Percentiles rank a stretch among this genome's conserved stretches.
Conservation (phyloP, 495 filamentous ascomycete genomes). For the Daldinia vernicosa region DNA sequence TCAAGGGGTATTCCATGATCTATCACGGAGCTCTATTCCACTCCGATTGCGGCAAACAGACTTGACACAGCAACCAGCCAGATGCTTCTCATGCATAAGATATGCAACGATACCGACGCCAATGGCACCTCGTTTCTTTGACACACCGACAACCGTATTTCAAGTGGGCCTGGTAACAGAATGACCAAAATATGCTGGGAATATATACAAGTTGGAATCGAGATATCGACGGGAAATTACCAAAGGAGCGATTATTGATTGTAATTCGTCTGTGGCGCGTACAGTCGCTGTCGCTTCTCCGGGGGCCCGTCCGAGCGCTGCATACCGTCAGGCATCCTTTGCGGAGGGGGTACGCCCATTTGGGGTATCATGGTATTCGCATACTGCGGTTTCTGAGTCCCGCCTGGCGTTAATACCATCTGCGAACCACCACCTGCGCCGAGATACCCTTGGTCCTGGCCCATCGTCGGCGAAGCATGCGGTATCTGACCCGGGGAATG, state of each 20-base stretch:
- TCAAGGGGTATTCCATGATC: conserved; percentile 41
- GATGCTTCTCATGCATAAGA: conserved; percentile 19
- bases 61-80: conserved; percentile 12
- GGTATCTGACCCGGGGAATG: conserved; percentile 76
- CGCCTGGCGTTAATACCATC: conserved; percentile 57
- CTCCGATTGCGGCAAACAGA: conserved; percentile 27
- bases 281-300: conserved; percentile 51
- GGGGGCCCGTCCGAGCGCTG: conserved; percentile 45
- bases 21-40: conserved; percentile 33
- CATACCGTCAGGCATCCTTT: conserved; percentile 47
- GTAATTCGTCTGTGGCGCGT: conserved; percentile 50
- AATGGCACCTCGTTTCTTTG: conserved; percentile 9
- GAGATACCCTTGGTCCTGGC: conserved; percentile 51
- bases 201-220: conserved; percentile 44
- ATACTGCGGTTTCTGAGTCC: conserved; percentile 52
- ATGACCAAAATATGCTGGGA: conserved; percentile 29
- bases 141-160: conserved; percentile 24
- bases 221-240: conserved; percentile 13
- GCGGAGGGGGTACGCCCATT: conserved; percentile 42
- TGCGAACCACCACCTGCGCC: conserved; percentile 50
- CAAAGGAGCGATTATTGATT: conserved; percentile 31
- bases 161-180: conserved; percentile 10
- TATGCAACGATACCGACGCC: conserved; percentile 21
- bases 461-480: conserved; percentile 67
- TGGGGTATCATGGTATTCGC: conserved; percentile 45